Evolutionary conservation across 768 basidiomycete genomes (phyloP).

Genomic region (Boletellus sp.): DNA sequence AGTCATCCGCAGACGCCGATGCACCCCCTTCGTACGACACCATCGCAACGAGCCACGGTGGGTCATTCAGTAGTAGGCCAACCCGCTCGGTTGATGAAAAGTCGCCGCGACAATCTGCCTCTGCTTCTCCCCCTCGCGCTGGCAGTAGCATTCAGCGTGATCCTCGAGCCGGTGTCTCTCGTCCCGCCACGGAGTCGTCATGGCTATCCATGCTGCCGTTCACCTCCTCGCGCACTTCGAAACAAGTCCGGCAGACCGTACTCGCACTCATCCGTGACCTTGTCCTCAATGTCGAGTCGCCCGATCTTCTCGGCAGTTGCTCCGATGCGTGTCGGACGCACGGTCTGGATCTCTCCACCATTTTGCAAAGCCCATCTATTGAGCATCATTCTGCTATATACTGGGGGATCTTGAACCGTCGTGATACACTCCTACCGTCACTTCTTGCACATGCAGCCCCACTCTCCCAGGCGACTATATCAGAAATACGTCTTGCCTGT

Average conservation of each 20-base stretch:
- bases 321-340: constrained; percentile 54
- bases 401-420: constrained; percentile 66
- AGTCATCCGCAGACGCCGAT: constrained; percentile 6
- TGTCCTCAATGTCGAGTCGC: constrained; percentile 30
- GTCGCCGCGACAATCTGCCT: neutral
- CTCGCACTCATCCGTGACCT: constrained; percentile 54
- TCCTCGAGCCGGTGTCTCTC: neutral
- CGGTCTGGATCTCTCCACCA: constrained; percentile 44
- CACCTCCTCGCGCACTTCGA: constrained; percentile 27
- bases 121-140: neutral
- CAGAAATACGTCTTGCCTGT: constrained; percentile 66
- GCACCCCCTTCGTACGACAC: constrained; percentile 27
- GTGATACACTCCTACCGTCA: constrained; percentile 39
- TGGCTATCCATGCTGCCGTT: constrained; percentile 20
- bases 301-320: constrained; percentile 36
- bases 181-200: neutral
- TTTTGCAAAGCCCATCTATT: constrained; percentile 62
- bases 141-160: neutral
- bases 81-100: constrained; percentile 12
- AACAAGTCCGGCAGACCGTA: constrained; percentile 53
- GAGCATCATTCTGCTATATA: constrained; percentile 67
- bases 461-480: constrained; percentile 40
- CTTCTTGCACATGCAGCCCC: constrained; percentile 53
- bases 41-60: neutral
- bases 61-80: neutral